Evolutionary conservation across 1,284 basidiomycete genomes (phyloP), one percentile per base, ranked within the genome.

Genomic region (Macrocystidia cucumis): DNA sequence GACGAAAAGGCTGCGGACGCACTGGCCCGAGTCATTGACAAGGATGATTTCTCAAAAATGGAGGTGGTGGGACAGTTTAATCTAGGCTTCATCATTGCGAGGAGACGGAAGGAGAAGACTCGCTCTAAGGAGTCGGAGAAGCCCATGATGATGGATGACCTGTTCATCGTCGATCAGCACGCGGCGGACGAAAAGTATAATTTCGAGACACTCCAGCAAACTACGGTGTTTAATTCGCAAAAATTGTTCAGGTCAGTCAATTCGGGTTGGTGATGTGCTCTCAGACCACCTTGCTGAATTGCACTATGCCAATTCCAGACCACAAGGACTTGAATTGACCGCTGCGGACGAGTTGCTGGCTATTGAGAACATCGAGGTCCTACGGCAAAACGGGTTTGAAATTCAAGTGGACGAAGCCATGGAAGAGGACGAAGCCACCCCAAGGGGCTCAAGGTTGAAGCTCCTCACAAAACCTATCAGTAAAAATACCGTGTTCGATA

Each of bases 171-270:
- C 14, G 92, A 93, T 50, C 86, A 90, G 50, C 89, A 88, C 49
- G 84, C 84, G 5, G 75, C 83, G 11, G 95, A 99, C 57, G 96
- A 98, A 60, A 98, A 98, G 65, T 98, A 85, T 64, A 98, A 98
- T 54, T 98, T 98, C 55, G 95, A 99, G 66, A 86, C 76, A 2
- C 60, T 98, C 40, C 95, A 98, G 57, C 70, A 74, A 41, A 88
- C 82, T 17, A 96, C 92, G 2, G 74, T 71, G 39, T 93, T 99
- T 38, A 75, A 87, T 45, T 89, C 85, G 3, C 95, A 98, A 52
- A 76, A 68, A 40, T 65, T 98, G 6, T 78, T 95, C 50, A 71
- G 69, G 86, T 91, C 44, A 40, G 78, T 58, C 32, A 35, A 27
- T 25, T 23, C 19, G 5, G 4, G 29, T 11, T 32, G 18, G 25